Evolutionary conservation across 805 yeast genomes (phyloP), one percentile per base, ranked within the genome.

Genomic region (Sungouiella blattae): DNA sequence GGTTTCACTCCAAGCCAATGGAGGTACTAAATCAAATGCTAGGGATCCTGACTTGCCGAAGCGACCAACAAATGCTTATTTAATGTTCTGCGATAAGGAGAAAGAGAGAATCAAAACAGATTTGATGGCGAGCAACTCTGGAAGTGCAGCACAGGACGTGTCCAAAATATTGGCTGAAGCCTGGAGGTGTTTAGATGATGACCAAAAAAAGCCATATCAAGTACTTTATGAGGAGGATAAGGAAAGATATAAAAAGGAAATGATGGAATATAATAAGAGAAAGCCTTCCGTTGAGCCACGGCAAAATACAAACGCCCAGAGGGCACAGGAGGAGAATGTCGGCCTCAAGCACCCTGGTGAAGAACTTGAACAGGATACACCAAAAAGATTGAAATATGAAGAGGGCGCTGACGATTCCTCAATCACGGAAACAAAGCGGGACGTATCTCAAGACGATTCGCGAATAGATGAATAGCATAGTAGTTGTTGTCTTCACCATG

Each of bases 21-120:
- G 40, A 6, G 53, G 44, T 48, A 57, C 41, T 46, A 52, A 36
- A 47, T 64, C 47, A 30, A 67, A 68, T 33, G 67, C 71, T 7
- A 76, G 88, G 49, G 95, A 88, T 57, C 96, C 96, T 7, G 80
- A 79, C 47, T 71, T 83, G 50, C 97, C 96, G 14, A 87, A 84
- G 49, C 71, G 94, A 50, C 96, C 96, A 5, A 82, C 93, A 3
- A 89, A 88, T 58, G 95, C 96, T 4, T 89, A 88, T 52, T 67
- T 87, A 43, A 75, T 87, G 18, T 88, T 83, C 53, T 89, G 96
- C 60, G 97, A 89, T 40, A 64, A 75, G 63, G 94, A 87, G 52
- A 85, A 85, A 58, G 95, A 86, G 30, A 68, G 73, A 32, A 73
- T 87, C 25, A 78, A 76, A 42, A 69, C 73, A 33, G 77, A 74